These are phyloP conservation scores for Theobroma grandiflorum DNA, from an alignment of 441 rosid genomes.

Conservation along the genomic window DNA sequence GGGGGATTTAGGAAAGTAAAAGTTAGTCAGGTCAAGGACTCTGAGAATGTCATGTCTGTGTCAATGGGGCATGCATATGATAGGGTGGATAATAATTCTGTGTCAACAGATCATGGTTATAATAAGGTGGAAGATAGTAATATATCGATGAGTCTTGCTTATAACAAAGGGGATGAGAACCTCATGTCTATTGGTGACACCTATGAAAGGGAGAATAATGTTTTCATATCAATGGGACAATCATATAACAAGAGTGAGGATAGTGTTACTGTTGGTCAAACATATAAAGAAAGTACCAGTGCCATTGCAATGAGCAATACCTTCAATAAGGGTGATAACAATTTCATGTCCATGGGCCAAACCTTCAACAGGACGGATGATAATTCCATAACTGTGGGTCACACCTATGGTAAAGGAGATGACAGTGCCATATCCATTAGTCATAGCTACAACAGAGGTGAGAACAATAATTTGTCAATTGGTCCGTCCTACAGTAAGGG, in stretches of 20 bases:
- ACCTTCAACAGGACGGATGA: constrained; percentile 46
- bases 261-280: constrained; percentile 40
- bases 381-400: constrained; percentile 48
- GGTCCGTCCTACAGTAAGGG: constrained; percentile 48
- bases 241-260: constrained; percentile 59
- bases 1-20: constrained; percentile 77
- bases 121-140: constrained; percentile 48
- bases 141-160: constrained; percentile 52
- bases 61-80: constrained; percentile 50
- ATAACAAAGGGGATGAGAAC: constrained; percentile 48
- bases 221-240: constrained; percentile 62
- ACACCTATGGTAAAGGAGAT: constrained; percentile 49
- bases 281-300: constrained; percentile 47
- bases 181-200: constrained; percentile 44
- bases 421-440: constrained; percentile 40
- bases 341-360: constrained; percentile 52
- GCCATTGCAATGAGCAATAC: constrained; percentile 36
- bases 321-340: constrained; percentile 45
- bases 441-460: constrained; percentile 42
- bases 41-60: constrained; percentile 47
- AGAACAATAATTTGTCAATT: constrained; percentile 36
- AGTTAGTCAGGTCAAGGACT: constrained; percentile 67
- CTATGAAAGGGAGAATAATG: constrained; percentile 46
- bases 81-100: constrained; percentile 41
- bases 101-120: constrained; percentile 44